Evolutionary conservation across 1,139 yeast genomes (phyloP).

Genomic region (Protomyces gravidus): DNA sequence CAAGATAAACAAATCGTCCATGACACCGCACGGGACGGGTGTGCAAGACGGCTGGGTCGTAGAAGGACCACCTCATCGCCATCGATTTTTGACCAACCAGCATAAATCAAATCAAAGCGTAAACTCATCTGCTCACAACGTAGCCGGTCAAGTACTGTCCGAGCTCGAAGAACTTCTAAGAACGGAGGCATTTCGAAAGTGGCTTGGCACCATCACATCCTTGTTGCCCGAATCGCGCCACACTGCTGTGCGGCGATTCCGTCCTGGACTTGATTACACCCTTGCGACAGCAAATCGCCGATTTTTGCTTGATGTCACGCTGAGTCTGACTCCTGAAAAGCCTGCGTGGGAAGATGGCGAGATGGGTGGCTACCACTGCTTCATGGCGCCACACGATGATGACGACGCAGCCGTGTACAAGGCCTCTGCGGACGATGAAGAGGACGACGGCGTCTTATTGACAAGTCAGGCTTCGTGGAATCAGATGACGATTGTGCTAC

Average conservation of each 20-base stretch:
- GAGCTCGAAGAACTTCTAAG: slow-evolving; percentile 33
- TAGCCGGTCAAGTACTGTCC: background rate
- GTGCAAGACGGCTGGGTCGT: slow-evolving; percentile 75
- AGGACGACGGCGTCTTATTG: slow-evolving; percentile 74
- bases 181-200: slow-evolving; percentile 61
- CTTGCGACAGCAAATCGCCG: slow-evolving; percentile 69
- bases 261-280: slow-evolving; percentile 93
- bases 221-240: slow-evolving; percentile 63
- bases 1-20: slow-evolving; percentile 28
- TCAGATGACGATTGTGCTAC: slow-evolving; percentile 64
- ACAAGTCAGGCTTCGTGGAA: slow-evolving; percentile 86
- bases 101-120: too few species aligned
- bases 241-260: slow-evolving; percentile 71
- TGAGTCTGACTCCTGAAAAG: slow-evolving; percentile 40
- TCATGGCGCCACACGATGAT: slow-evolving; percentile 50
- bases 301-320: slow-evolving; percentile 37
- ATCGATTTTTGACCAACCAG: slow-evolving; percentile 74
- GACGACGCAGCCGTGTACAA: slow-evolving; percentile 38
- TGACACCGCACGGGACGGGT: slow-evolving; percentile 53
- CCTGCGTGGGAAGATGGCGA: slow-evolving; percentile 51
- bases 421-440: slow-evolving; percentile 43
- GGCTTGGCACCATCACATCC: slow-evolving; percentile 64
- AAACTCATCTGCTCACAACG: slow-evolving; percentile 43
- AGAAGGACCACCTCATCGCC: slow-evolving; percentile 92
- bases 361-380: slow-evolving; percentile 87